Conservation (phyloP, 169 alveolate genomes). For the Cyclospora cayetanensis region DNA sequence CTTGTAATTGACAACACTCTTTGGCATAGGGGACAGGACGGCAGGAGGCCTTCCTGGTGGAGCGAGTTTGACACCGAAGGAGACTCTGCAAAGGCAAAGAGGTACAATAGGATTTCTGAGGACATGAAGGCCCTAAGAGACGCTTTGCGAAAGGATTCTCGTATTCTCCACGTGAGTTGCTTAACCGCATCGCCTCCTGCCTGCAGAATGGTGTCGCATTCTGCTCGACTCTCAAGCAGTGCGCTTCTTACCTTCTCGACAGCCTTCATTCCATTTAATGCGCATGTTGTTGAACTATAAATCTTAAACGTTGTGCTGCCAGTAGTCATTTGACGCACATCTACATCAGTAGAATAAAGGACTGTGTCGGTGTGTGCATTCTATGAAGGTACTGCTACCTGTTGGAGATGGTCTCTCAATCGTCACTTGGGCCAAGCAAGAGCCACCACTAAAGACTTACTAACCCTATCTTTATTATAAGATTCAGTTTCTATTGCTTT, state of each 20-base stretch:
- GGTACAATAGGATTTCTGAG: conserved; percentile 14
- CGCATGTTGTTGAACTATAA: no score
- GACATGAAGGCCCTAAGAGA: conserved; percentile 35
- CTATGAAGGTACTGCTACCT: conserved; percentile 56
- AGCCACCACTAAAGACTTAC: no score
- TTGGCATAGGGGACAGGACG: conserved; percentile 33
- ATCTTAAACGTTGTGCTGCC: no score
- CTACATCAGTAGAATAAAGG: background rate
- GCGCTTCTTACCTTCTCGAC: no score
- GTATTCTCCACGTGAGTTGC: conserved; percentile 29
- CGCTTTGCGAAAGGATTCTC: conserved; percentile 34
- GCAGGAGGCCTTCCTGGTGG: background rate
- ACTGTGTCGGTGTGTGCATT: background rate
- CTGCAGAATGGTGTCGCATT: background rate
- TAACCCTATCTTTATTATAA: no score
- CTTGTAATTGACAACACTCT: conserved; percentile 68
- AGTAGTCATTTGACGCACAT: no score
- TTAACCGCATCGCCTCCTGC: background rate
- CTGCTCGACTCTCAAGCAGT: background rate
- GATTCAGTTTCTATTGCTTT: no score
- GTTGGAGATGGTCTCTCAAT: conserved; percentile 68
- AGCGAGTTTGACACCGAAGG: background rate
- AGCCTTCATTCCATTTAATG: no score
- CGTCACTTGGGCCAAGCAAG: conserved; percentile 65
- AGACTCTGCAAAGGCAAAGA: background rate